Conservation (phyloP, 257 asterid genomes). For the Solanum tarijense region DNA sequence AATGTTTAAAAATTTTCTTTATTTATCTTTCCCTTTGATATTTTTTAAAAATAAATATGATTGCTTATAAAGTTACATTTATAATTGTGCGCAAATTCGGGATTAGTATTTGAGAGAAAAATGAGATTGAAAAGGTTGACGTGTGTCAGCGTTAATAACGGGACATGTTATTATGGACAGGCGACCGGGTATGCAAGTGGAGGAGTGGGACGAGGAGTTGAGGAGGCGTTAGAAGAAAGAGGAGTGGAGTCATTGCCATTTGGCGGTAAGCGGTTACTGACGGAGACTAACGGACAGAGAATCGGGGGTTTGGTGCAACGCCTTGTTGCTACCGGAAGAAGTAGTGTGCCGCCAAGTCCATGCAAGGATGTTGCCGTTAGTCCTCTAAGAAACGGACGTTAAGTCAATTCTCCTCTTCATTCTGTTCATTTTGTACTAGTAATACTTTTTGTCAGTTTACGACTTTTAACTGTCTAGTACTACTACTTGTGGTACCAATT, state of each 20-base stretch:
- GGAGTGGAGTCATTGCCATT: slow-evolving; percentile 77
- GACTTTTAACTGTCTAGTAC: neutral
- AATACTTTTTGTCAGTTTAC: neutral
- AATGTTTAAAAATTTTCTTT: no score
- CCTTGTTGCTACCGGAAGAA: slow-evolving; percentile 64
- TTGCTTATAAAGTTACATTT: no score
- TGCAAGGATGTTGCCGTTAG: slow-evolving; percentile 82
- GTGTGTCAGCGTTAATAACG: neutral
- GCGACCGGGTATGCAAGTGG: slow-evolving; percentile 38
- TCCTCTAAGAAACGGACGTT: slow-evolving; percentile 81
- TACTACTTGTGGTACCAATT: neutral
- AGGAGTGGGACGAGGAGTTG: slow-evolving; percentile 15
- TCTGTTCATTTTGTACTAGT: neutral
- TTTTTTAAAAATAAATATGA: no score
- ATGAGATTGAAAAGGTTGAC: neutral
- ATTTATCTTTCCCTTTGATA: no score
- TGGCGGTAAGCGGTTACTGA: slow-evolving; percentile 79
- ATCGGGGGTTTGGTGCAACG: slow-evolving; percentile 67
- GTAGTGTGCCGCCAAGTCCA: slow-evolving; percentile 91
- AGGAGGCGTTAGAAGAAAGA: slow-evolving; percentile 47
- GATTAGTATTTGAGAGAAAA: neutral
- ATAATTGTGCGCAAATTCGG: neutral
- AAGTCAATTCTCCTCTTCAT: neutral
- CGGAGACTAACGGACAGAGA: slow-evolving; percentile 82
- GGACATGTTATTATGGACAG: slow-evolving; percentile 13